Evolutionary conservation across 305 asterid species (phyloP).

Genomic region (Plantago rigida): DNA sequence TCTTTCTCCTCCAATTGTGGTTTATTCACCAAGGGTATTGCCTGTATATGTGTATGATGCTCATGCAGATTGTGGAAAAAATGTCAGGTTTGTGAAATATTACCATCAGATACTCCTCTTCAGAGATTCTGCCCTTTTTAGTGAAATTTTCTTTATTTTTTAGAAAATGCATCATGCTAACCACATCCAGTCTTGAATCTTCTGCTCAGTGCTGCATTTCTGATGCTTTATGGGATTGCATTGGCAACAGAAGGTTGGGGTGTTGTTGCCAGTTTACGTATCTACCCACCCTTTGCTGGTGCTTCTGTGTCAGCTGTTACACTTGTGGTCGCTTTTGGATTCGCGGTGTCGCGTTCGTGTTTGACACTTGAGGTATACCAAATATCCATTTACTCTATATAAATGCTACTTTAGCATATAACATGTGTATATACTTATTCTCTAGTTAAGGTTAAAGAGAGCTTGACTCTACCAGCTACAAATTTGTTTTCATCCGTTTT

Average conservation of each 20-base stretch:
- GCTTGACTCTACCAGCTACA: constrained; percentile 14
- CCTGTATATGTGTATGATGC: constrained; percentile 99
- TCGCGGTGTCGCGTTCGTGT: constrained; percentile 97
- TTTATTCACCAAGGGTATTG: constrained; percentile 92
- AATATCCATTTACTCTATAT: constrained; percentile 25
- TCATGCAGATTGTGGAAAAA: constrained; percentile 97
- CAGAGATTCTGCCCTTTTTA: neutral
- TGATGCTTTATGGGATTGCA: constrained; percentile 89
- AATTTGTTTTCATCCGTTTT: neutral
- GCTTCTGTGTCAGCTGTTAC: constrained; percentile 98
- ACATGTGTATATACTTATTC: neutral
- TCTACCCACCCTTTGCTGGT: constrained; percentile 98
- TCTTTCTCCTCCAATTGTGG: constrained; percentile 97
- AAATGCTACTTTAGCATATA: constrained; percentile 1
- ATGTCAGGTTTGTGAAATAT: constrained; percentile 73
- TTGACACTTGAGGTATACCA: constrained; percentile 83
- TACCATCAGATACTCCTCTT: neutral
- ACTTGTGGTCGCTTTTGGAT: constrained; percentile 95
- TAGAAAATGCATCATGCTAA: constrained; percentile 18
- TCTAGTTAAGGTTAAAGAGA: constrained; percentile 18
- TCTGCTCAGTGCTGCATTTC: constrained; percentile 81
- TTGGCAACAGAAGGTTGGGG: constrained; percentile 99
- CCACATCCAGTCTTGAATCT: constrained; percentile 22
- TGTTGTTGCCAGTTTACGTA: constrained; percentile 95
- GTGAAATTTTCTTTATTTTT: constrained; percentile 4